Conservation (phyloP, 306 rosid species). For the Prunus salicina region DNA sequence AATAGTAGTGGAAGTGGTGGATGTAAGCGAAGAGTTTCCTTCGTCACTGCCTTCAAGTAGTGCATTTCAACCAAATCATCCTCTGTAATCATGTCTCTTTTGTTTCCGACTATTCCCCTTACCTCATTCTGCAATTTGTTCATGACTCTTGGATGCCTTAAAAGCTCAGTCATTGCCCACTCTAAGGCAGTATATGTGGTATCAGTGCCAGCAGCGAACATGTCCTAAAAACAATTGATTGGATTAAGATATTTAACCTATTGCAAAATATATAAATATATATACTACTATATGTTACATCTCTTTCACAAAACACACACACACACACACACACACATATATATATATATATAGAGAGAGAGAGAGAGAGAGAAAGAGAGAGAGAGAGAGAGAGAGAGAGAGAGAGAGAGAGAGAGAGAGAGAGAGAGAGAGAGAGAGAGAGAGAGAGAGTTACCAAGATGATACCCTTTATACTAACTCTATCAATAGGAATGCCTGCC, state of each 20-base stretch:
- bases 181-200: slow-evolving; percentile 5
- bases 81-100: background rate
- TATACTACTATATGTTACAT: no score
- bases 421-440: background rate
- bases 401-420: no score
- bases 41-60: slow-evolving; percentile 36
- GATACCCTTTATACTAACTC: slow-evolving; percentile 37
- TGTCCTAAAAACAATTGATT: background rate
- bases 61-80: slow-evolving; percentile 4
- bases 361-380: no score
- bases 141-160: slow-evolving; percentile 16
- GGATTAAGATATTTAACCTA: background rate
- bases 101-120: background rate
- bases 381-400: background rate
- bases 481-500: slow-evolving; percentile 42
- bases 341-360: no score
- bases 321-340: background rate
- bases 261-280: background rate
- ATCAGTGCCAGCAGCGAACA: slow-evolving; percentile 14
- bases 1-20: slow-evolving; percentile 4
- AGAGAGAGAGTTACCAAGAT: slow-evolving; percentile 31
- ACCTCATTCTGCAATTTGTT: slow-evolving; percentile 11
- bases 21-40: slow-evolving; percentile 20
- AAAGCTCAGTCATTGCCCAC: slow-evolving; percentile 17
- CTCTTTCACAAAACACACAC: no score